Percentiles rank a stretch among this genome's conserved stretches.
Evolutionary conservation across 768 basidiomycete species (phyloP).

Genomic region (Hygrophoropsis aurantiaca): DNA sequence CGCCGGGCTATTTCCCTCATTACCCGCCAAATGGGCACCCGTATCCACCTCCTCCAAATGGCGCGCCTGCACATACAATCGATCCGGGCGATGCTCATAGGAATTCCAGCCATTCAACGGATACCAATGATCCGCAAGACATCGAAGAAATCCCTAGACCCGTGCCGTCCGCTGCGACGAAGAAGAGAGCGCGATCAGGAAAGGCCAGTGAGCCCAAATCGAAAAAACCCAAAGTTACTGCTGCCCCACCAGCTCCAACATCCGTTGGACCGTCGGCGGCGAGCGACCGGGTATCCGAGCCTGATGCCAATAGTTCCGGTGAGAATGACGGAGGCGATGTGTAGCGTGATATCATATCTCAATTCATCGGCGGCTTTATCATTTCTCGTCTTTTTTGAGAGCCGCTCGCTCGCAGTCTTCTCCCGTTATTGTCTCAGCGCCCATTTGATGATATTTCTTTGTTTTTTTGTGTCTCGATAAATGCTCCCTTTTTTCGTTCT

Average conservation of each 20-base stretch:
- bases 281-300: slow-evolving; percentile 26
- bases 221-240: slow-evolving; percentile 31
- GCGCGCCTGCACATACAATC: slow-evolving; percentile 22
- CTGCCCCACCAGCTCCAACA: slow-evolving; percentile 12
- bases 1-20: slow-evolving; percentile 38
- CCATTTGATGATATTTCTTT: no score
- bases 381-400: not conserved
- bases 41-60: slow-evolving; percentile 30
- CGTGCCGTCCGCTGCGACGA: slow-evolving; percentile 16
- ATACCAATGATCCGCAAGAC: not conserved
- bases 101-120: slow-evolving; percentile 18
- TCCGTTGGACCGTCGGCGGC: slow-evolving; percentile 25
- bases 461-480: no score
- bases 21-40: slow-evolving; percentile 23
- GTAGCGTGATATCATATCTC: not conserved
- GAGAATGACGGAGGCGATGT: slow-evolving; percentile 11
- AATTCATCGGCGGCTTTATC: slow-evolving; percentile 15
- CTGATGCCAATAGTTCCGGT: slow-evolving; percentile 20
- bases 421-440: slow-evolving; percentile 9
- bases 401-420: slow-evolving; percentile 2
- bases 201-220: slow-evolving; percentile 28
- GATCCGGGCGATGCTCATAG: slow-evolving; percentile 23
- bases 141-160: slow-evolving; percentile 15
- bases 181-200: slow-evolving; percentile 28
- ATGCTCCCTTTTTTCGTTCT: not conserved